These are phyloP conservation scores for Trichosporon sp. DNA, from an alignment of 1,284 basidiomycete species.

Conservation along the genomic window DNA sequence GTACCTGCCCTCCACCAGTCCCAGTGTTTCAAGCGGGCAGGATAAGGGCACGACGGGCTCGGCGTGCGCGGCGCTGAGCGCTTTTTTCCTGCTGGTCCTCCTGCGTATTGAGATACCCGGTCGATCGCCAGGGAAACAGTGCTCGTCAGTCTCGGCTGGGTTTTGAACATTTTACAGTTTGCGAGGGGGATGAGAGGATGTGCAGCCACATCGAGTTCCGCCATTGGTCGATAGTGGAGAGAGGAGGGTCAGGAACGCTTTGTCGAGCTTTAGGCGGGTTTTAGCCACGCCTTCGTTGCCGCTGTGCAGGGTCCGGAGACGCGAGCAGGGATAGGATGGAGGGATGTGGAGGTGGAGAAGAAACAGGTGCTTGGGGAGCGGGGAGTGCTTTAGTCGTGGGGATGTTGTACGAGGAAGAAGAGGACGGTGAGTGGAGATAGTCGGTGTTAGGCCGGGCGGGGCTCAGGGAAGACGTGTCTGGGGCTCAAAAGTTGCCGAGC, in stretches of 20 bases:
- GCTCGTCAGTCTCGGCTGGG: neutral
- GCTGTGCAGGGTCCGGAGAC: neutral
- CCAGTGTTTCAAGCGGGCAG: too few relatives aligned
- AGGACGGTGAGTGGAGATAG: neutral
- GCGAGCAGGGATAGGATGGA: neutral
- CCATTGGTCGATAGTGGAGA: neutral
- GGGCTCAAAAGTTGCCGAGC: neutral
- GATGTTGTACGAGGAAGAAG: neutral
- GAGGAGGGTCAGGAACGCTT: neutral
- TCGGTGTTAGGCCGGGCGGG: neutral
- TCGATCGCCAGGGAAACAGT: neutral
- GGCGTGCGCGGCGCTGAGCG: neutral
- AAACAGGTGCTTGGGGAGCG: too few relatives aligned
- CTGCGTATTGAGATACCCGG: neutral
- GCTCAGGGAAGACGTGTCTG: neutral
- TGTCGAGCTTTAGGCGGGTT: slow-evolving; percentile 4
- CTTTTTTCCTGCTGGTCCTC: too few relatives aligned
- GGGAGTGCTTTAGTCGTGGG: neutral
- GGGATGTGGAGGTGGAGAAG: neutral
- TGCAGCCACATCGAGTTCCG: too few relatives aligned
- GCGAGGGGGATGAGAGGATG: neutral
- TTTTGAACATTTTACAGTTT: neutral
- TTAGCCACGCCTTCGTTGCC: neutral
- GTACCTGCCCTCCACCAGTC: too few relatives aligned
- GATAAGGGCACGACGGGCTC: neutral